Evolutionary conservation across 805 yeast genomes (phyloP), one percentile per base, ranked within the genome.

Genomic region (Suhomyces canberraensis): DNA sequence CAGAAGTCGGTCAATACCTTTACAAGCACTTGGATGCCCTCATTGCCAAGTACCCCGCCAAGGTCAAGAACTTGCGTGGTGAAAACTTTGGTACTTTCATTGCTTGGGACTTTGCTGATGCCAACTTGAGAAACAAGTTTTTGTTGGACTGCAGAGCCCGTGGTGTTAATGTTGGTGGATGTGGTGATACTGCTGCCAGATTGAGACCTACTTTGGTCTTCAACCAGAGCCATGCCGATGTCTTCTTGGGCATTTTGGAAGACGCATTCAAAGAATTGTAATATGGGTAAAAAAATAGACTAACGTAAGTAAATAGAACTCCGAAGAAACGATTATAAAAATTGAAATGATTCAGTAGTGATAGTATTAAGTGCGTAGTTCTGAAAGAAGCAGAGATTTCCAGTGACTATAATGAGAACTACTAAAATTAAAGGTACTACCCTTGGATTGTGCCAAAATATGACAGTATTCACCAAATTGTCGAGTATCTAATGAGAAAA

Each of bases 131-230:
- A 61, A 71, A 73, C 45, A 52, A 62, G 29, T 61, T 80, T 33
- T 63, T 80, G 47, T 46, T 54, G 26, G 52, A 50, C 9, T 61
- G 75, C 54, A 76, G 77, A 51, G 51, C 60, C 16, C 65, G 66
- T 27, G 87, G 87, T 34, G 68, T 80, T 44, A 80, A 80, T 53
- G 73, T 78, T 33, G 87, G 87, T 39, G 87, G 84, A 16, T 80
- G 85, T 58, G 81, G 84, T 39, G 81, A 73, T 20, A 44, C 46
- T 8, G 59, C 79, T 19, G 72, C 80, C 29, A 72, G 87, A 62
- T 69, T 80, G 56, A 75, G 87, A 66, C 87, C 87, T 21, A 61
- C 82, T 8, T 68, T 80, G 49, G 73, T 78, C 17, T 80, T 80
- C 54, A 81, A 75, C 45, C 64, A 71, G 49, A 71, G 71, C 46